Evolutionary conservation across 805 yeast species (phyloP).

Genomic region (Wickerhamomyces canadensis): DNA sequence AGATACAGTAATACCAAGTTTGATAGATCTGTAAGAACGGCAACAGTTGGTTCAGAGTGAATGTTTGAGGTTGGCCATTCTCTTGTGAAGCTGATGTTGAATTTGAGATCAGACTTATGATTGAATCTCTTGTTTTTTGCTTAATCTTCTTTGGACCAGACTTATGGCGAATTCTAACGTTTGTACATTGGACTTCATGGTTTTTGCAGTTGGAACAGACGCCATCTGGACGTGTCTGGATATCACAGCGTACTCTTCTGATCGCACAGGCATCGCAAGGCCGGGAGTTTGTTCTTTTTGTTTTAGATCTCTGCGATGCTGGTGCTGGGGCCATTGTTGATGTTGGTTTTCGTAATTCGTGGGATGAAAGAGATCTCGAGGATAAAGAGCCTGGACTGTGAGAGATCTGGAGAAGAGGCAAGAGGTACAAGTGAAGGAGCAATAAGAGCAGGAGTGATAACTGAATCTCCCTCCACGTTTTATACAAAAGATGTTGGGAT

Average conservation of each 20-base stretch:
- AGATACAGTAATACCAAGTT: slow-evolving; percentile 23
- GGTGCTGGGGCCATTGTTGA: no score
- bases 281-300: slow-evolving; percentile 7
- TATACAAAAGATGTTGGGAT: no score
- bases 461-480: no score
- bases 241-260: slow-evolving; percentile 22
- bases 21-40: slow-evolving; percentile 21
- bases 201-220: slow-evolving; percentile 19
- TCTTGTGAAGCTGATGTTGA: background rate
- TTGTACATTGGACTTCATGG: slow-evolving; percentile 20
- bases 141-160: slow-evolving; percentile 22
- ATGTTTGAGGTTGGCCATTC: background rate
- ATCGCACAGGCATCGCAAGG: slow-evolving; percentile 25
- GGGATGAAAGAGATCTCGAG: no score
- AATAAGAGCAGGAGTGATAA: no score
- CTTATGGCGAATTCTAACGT: slow-evolving; percentile 19
- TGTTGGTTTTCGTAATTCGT: no score
- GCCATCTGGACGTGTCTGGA: slow-evolving; percentile 9
- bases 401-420: no score
- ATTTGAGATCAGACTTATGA: slow-evolving; percentile 6
- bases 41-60: slow-evolving; percentile 15
- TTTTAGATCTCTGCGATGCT: background rate
- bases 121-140: slow-evolving; percentile 18
- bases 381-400: no score
- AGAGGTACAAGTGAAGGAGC: no score